A percentile compares a stretch with the other conserved stretches of the same genome.
Conservation (phyloP, 352 stramenopile species). For the Lagenidium giganteum region DNA sequence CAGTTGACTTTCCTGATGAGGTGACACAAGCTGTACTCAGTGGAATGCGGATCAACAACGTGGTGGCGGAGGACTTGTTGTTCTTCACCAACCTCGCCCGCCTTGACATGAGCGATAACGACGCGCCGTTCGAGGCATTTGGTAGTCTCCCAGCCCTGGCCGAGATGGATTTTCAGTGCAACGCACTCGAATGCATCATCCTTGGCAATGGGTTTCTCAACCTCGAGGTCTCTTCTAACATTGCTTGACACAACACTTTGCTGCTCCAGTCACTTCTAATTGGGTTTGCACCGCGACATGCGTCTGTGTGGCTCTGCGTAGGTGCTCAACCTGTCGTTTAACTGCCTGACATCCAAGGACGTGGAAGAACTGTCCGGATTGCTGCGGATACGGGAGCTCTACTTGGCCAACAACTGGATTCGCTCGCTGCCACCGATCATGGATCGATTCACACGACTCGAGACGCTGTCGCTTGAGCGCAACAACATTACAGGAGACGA, state of each 20-base stretch:
- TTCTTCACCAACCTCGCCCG: constrained; percentile 73
- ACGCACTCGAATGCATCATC: constrained; percentile 42
- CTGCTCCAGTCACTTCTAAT: neutral
- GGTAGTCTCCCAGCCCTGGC: constrained; percentile 50
- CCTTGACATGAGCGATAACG: constrained; percentile 82
- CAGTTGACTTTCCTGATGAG: constrained; percentile 82
- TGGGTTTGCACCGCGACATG: too few relatives aligned
- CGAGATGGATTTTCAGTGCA: constrained; percentile 82
- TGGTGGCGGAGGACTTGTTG: constrained; percentile 69
- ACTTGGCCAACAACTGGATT: constrained; percentile 70
- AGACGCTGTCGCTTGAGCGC: constrained; percentile 73
- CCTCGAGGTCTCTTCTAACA: constrained; percentile 51
- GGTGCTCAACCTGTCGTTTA: constrained; percentile 79
- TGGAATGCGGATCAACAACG: constrained; percentile 47
- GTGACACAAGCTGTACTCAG: constrained; percentile 54
- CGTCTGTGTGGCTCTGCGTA: constrained; percentile 4
- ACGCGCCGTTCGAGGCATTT: constrained; percentile 66
- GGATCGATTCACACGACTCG: constrained; percentile 67
- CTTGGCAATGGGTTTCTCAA: constrained; percentile 54
- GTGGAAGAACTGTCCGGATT: constrained; percentile 67
- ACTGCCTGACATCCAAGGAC: constrained; percentile 57
- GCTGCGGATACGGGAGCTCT: constrained; percentile 74
- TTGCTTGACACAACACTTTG: neutral
- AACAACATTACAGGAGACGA: constrained; percentile 65
- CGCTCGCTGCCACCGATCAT: constrained; percentile 64